These are phyloP conservation scores for Pyricularia sp. DNA, from an alignment of 2,329 filamentous ascomycete species.

Conservation along the genomic window DNA sequence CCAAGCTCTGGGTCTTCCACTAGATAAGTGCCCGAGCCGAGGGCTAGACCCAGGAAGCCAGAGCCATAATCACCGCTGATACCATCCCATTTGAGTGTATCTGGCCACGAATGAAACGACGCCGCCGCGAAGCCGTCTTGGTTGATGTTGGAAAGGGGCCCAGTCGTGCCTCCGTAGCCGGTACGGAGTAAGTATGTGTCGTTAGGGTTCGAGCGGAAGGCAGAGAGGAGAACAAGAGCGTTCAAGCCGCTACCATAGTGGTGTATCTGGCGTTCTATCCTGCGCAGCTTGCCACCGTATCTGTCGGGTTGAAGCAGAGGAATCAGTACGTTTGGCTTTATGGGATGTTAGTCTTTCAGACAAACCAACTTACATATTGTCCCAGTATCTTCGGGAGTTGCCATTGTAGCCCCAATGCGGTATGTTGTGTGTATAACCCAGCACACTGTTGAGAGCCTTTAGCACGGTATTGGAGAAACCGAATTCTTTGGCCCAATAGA, in stretches of 20 bases:
- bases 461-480: conserved; percentile 26
- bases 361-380: conserved; percentile 30
- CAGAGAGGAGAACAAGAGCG: conserved; percentile 37
- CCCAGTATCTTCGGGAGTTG: conserved; percentile 48
- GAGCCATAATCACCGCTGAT: conserved; percentile 45
- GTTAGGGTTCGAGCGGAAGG: conserved; percentile 31
- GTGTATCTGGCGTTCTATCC: conserved; percentile 39
- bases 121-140: conserved; percentile 38
- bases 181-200: conserved; percentile 38
- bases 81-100: conserved; percentile 41
- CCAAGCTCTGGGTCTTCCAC: conserved; percentile 30
- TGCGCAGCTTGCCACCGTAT: conserved; percentile 27
- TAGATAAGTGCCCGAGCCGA: conserved; percentile 37
- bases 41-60: conserved; percentile 35
- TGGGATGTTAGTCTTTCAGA: too few species aligned
- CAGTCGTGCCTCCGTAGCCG: conserved; percentile 40
- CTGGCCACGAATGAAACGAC: conserved; percentile 43
- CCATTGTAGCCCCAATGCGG: conserved; percentile 51
- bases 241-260: conserved; percentile 49
- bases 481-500: conserved; percentile 44
- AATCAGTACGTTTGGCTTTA: not conserved
- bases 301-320: conserved; percentile 10
- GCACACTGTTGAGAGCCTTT: conserved; percentile 39
- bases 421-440: conserved; percentile 43
- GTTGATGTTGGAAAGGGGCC: conserved; percentile 41